Conservation (phyloP, 2,329 filamentous ascomycete species). For the Fusarium redolens region DNA sequence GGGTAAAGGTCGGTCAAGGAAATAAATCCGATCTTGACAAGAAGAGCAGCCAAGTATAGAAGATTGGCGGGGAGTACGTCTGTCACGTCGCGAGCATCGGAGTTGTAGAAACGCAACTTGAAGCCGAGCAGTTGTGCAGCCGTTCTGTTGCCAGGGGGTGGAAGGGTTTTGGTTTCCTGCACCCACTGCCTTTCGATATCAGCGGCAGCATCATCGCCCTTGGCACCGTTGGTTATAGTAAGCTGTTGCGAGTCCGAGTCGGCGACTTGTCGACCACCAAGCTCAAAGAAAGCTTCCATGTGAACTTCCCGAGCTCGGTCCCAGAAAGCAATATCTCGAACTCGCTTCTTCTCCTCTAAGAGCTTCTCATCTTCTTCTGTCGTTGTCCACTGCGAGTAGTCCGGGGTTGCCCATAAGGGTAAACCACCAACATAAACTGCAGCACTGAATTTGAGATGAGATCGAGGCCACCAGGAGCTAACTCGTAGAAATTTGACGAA, state of each 20-base stretch:
- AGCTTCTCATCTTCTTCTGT: conserved; percentile 75
- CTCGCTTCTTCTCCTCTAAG: conserved; percentile 66
- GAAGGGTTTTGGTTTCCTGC: conserved; percentile 80
- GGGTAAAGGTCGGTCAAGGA: conserved; percentile 91
- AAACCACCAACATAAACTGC: conserved; percentile 70
- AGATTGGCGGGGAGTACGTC: conserved; percentile 92
- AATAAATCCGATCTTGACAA: conserved; percentile 98
- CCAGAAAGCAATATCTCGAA: conserved; percentile 85
- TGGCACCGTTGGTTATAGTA: conserved; percentile 52
- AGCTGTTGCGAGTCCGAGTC: conserved; percentile 64
- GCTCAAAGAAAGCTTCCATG: conserved; percentile 87
- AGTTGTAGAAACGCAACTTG: conserved; percentile 95
- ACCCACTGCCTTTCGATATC: conserved; percentile 79
- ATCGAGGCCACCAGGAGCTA: conserved; percentile 96
- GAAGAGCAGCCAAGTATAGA: conserved; percentile 87
- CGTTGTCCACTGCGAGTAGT: conserved; percentile 70
- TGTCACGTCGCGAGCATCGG: conserved; percentile 75
- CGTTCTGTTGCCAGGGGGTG: conserved; percentile 86
- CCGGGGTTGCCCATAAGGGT: conserved; percentile 87
- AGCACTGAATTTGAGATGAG: conserved; percentile 56
- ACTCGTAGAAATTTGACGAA: conserved; percentile 92
- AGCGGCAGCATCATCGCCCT: conserved; percentile 60
- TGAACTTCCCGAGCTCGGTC: conserved; percentile 78
- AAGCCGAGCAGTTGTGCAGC: conserved; percentile 96
- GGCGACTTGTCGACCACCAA: conserved; percentile 77